Conservation (phyloP, 2,329 filamentous ascomycete genomes). For the Colletotrichum chlorophyti region DNA sequence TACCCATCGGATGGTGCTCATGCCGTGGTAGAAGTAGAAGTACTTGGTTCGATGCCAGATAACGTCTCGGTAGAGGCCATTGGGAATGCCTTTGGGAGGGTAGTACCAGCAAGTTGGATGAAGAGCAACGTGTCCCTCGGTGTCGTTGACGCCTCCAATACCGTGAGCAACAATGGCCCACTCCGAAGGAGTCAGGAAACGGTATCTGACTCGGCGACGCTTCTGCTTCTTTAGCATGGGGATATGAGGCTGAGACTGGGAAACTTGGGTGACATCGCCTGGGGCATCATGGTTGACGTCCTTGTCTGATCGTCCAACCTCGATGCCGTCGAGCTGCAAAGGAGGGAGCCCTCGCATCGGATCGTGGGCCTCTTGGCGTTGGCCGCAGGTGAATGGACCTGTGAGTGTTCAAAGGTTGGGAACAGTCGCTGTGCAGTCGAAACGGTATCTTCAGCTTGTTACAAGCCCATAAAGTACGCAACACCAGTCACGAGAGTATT, state of each 20-base stretch:
- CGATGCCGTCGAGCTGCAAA: conserved; percentile 23
- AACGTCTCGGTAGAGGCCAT: conserved; percentile 57
- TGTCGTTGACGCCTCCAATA: conserved; percentile 52
- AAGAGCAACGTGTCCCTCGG: conserved; percentile 49
- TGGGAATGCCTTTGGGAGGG: conserved; percentile 54
- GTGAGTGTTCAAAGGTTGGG: not conserved
- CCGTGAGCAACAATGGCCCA: conserved; percentile 55
- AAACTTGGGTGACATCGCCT: not conserved
- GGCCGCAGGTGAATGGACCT: not conserved
- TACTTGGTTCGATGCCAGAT: conserved; percentile 52
- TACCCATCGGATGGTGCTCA: conserved; percentile 51
- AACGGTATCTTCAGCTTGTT: too few relatives aligned
- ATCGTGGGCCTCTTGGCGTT: not conserved
- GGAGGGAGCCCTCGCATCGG: conserved; percentile 22
- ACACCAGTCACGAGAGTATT: too few relatives aligned
- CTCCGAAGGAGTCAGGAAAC: conserved; percentile 51
- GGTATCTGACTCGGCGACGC: conserved; percentile 34
- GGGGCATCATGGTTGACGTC: not conserved
- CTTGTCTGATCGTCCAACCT: conserved; percentile 4
- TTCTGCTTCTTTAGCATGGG: conserved; percentile 1
- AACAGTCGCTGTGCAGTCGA: too few relatives aligned
- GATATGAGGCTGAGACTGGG: not conserved
- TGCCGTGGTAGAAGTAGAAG: conserved; percentile 49
- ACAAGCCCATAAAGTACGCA: too few relatives aligned
- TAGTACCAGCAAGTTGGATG: conserved; percentile 51